Base-by-base conservation (phyloP, 2,329 filamentous ascomycete species). In the Talaromyces funiculosus region DNA sequence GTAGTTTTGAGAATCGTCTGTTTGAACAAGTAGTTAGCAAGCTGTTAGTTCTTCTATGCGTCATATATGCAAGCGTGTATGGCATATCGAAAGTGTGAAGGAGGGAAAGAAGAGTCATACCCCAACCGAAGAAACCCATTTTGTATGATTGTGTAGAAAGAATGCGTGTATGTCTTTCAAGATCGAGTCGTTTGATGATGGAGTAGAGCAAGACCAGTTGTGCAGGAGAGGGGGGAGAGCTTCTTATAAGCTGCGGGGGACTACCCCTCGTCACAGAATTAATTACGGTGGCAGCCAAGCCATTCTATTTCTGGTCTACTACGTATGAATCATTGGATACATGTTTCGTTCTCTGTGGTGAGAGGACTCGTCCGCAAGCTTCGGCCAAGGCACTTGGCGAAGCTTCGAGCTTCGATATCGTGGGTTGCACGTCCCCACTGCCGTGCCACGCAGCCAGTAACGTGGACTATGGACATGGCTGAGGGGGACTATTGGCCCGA, bases 1-100 rank as follows among this genome's bases (percentile, higher is more conserved):
- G 65, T 80, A 75, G 53, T 82, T 72, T 62, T 82, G 77, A 63
- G 78, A 79, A 63, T 83, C 78, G 66, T 78, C 82, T 84, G 9
- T 26, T 26, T 7, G 35, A 26, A 53, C n/a, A 7, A 3, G n/a
- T n/a, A n/a, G n/a, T n/a, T n/a, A n/a, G n/a, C n/a, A n/a, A 43
- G 2, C 3, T 35, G 16, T 47, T 16, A 47, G 35, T 26, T 4
- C 26, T n/a, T n/a, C n/a, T n/a, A n/a, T 53, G 26, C 29, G 35
- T n/a, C 8, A 54, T 26, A n/a, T n/a, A n/a, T n/a, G n/a, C n/a
- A n/a, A n/a, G n/a, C n/a, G n/a, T n/a, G n/a, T n/a, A 29, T 26
- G 9, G 3, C 14, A 47, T 47, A 20, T 29, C 31, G n/a, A 8
- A 9, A 10, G 42, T 7, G 24, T 18, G 16, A 20, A 18, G 6